Base-by-base conservation (phyloP, 179 eudicot genomes). In the Silene vulgaris region DNA sequence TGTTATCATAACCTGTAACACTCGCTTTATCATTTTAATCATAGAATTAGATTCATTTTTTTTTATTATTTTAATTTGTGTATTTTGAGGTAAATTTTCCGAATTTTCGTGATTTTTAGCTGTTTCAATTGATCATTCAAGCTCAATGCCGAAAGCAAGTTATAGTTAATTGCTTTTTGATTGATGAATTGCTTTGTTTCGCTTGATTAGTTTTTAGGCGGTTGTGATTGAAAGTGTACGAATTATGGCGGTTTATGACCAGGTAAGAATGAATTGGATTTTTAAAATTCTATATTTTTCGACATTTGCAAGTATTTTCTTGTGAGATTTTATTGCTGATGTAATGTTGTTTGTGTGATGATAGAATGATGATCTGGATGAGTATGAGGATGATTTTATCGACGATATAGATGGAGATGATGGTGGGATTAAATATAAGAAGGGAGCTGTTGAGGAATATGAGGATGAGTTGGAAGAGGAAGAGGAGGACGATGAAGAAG, bases 301-400 rank as follows among this genome's bases (percentile, higher is more conserved):
- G 52, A 20, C 29, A 26, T 72, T 52, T 45, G 23, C 0, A 4
- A 4, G 32, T 3, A 28, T 71, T 60, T 48, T 8, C 20, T 7
- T 23, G 12, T 26, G 62, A 32, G 6, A 48, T 54, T 37, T 16
- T 29, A 26, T 14, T 16, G 82, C 87, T 89, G 73, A 30, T 48
- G 16, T 68, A 5, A 68, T 68, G 52, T 11, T 69, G 52, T 11
- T 69, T 45, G n/a, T 8, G 2, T 11, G 32, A 45, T 69, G 19
- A 20, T 69, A 69, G 73, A 82, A 85, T 71, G 71, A 35, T 16
- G 82, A 87, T 82, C 77, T 87, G 83, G 91, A 86, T 83, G 89
- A 86, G 71, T 90, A 89, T 23, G 92, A 90, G 79, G 88, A 86
- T 73, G 89, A 87, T 4, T 84, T 69, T 21, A 69, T 76, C 48